A percentile compares a stretch with the other conserved stretches of the same genome.
These are phyloP conservation scores for Cinnamomum micranthum DNA, from an alignment of 164 flowering plant genomes.

Conservation along the genomic window DNA sequence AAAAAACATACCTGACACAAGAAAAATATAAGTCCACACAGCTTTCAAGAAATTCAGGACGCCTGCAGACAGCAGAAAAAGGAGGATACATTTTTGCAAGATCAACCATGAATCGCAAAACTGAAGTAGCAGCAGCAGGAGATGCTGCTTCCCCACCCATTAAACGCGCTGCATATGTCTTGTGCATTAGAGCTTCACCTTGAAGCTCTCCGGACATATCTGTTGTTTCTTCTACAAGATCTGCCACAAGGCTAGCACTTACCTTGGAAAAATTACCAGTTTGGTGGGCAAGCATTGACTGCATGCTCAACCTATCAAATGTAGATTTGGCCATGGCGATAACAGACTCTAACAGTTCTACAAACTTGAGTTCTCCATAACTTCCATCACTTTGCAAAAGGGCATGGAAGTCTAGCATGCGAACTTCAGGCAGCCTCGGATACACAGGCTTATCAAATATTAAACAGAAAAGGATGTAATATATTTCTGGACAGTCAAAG, in stretches of 20 bases:
- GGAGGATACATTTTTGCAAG: constrained; percentile 90
- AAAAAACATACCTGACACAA: constrained; percentile 72
- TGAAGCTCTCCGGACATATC: constrained; percentile 91
- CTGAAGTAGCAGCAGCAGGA: constrained; percentile 95
- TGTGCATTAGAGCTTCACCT: constrained; percentile 98
- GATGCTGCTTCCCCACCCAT: constrained; percentile 99
- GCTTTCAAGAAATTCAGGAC: constrained; percentile 83
- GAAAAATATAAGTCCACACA: constrained; percentile 92
- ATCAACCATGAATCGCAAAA: constrained; percentile 96
- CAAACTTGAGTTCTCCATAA: constrained; percentile 68
- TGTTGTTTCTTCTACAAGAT: constrained; percentile 70
- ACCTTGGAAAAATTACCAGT: constrained; percentile 81
- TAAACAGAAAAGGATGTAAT: constrained; percentile 84
- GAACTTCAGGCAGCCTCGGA: constrained; percentile 97
- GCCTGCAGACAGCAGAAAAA: constrained; percentile 73
- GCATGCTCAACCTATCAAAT: constrained; percentile 80
- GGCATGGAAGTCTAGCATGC: constrained; percentile 96
- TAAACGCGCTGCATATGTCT: constrained; percentile 96
- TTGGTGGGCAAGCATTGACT: constrained; percentile 82
- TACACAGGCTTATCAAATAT: constrained; percentile 94
- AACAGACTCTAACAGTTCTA: constrained; percentile 82
- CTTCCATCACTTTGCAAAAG: constrained; percentile 84
- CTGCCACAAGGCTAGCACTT: constrained; percentile 73
- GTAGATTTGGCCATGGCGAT: constrained; percentile 93
- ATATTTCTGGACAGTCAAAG: constrained; percentile 96